phyloP scores from a whole-genome alignment of 768 basidiomycete genomes.

The Lyophyllum atratum region DNA sequence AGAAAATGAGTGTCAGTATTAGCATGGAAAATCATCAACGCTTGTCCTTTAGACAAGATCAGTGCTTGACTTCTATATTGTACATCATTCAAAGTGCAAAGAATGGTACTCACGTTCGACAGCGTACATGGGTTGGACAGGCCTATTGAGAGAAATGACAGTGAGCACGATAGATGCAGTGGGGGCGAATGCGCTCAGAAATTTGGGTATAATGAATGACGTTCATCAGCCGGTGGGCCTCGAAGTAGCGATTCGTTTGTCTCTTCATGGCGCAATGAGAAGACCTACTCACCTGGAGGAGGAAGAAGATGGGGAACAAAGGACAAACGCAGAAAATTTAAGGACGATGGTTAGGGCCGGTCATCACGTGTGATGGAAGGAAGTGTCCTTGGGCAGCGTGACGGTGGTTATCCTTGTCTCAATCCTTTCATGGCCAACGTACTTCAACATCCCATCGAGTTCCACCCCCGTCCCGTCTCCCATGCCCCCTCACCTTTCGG shows the following conservation, averaged over 20 bases:
- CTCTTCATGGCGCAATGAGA: conserved; percentile 55
- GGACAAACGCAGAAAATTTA: conserved; percentile 15
- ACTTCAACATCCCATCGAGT: conserved; percentile 64
- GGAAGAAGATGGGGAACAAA: conserved; percentile 10
- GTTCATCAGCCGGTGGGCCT: conserved; percentile 71
- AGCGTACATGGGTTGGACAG: not conserved
- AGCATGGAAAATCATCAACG: conserved; percentile 86
- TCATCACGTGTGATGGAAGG: conserved; percentile 8
- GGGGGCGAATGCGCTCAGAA: conserved; percentile 57
- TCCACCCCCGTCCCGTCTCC: conserved; percentile 57
- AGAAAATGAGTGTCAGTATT: conserved; percentile 63
- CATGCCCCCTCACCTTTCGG: conserved; percentile 68
- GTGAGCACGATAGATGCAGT: conserved; percentile 14
- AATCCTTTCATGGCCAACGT: conserved; percentile 65
- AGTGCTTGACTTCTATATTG: conserved; percentile 92
- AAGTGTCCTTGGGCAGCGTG: not conserved
- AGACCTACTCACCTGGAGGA: conserved; percentile 33
- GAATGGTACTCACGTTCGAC: conserved; percentile 28
- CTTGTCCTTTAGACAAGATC: conserved; percentile 73
- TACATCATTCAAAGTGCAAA: conserved; percentile 48
- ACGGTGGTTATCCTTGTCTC: conserved; percentile 23
- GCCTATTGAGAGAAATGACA: conserved; percentile 10
- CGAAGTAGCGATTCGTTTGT: conserved; percentile 87
- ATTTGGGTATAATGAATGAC: conserved; percentile 84
- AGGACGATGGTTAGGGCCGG: conserved; percentile 40